Evolutionary conservation across 768 basidiomycete genomes (phyloP).

Genomic region (Termitomyces sp.): DNA sequence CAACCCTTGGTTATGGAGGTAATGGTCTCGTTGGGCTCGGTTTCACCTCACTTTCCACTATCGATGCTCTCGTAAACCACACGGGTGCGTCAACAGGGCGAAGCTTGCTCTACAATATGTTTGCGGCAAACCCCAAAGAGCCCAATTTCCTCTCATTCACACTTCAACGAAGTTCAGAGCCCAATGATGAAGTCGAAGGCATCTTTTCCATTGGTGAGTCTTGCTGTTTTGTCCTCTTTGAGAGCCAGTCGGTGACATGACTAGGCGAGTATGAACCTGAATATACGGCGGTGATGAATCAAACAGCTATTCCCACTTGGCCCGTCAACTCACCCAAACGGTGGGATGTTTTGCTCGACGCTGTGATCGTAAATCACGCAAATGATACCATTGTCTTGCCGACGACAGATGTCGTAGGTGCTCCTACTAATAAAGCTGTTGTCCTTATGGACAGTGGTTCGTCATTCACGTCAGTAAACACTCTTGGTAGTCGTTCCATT

Average conservation of each 20-base stretch:
- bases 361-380: constrained; percentile 56
- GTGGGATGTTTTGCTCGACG: constrained; percentile 78
- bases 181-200: constrained; percentile 53
- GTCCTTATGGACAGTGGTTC: constrained; percentile 77
- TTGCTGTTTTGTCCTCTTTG: not conserved
- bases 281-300: constrained; percentile 56
- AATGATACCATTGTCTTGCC: constrained; percentile 47
- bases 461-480: constrained; percentile 60
- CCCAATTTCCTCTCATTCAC: constrained; percentile 82
- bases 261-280: constrained; percentile 62
- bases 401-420: constrained; percentile 47
- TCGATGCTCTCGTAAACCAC: constrained; percentile 56
- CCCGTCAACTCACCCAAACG: constrained; percentile 56
- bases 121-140: constrained; percentile 57
- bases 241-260: constrained; percentile 1
- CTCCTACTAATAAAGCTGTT: constrained; percentile 67
- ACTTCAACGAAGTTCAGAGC: constrained; percentile 54
- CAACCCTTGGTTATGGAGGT: constrained; percentile 67
- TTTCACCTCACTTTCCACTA: constrained; percentile 68
- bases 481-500: not conserved
- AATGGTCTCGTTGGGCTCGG: constrained; percentile 73
- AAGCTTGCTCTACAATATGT: constrained; percentile 71
- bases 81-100: constrained; percentile 58
- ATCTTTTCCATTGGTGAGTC: constrained; percentile 64
- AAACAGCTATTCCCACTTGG: constrained; percentile 65